Evolutionary conservation across 768 basidiomycete genomes (phyloP).

Genomic region (Termitomyces sp.): DNA sequence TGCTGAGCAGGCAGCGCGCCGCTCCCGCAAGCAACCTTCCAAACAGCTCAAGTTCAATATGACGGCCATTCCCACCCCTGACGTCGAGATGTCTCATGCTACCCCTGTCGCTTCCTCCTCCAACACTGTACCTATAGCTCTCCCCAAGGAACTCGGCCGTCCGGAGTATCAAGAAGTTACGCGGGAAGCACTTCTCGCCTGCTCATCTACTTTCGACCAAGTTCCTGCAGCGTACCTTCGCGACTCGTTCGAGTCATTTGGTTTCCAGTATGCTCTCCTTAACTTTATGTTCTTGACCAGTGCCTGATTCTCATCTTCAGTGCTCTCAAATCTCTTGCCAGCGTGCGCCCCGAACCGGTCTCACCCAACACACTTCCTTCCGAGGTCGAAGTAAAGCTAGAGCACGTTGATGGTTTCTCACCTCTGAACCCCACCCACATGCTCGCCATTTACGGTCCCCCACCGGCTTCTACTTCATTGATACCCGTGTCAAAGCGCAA

Average conservation of each 20-base stretch:
- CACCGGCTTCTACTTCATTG: conserved; percentile 12
- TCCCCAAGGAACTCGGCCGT: conserved; percentile 51
- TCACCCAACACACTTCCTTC: conserved; percentile 33
- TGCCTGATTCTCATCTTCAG: conserved; percentile 20
- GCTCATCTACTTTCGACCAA: conserved; percentile 45
- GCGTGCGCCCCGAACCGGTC: conserved; percentile 26
- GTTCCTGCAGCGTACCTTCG: conserved; percentile 52
- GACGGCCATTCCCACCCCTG: conserved; percentile 15
- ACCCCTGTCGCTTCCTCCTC: conserved; percentile 19
- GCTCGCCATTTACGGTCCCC: conserved; percentile 39
- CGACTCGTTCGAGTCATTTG: conserved; percentile 41
- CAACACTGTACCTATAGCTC: conserved; percentile 24
- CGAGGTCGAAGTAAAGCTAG: conserved; percentile 25
- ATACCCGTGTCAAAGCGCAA: conserved; percentile 19
- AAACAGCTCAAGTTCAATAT: conserved; percentile 26
- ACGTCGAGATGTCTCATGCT: conserved; percentile 31
- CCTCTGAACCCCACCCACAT: conserved; percentile 46
- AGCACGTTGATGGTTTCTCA: conserved; percentile 26
- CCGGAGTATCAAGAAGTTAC: conserved; percentile 47
- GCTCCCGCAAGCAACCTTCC: conserved; percentile 18
- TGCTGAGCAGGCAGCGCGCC: conserved; percentile 36
- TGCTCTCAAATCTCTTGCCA: conserved; percentile 34
- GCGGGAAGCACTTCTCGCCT: conserved; percentile 40
- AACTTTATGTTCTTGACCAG: background rate
- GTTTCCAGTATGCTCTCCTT: conserved; percentile 32